phyloP scores from a whole-genome alignment of 1,284 basidiomycete species.

The Caloboletus firmus region DNA sequence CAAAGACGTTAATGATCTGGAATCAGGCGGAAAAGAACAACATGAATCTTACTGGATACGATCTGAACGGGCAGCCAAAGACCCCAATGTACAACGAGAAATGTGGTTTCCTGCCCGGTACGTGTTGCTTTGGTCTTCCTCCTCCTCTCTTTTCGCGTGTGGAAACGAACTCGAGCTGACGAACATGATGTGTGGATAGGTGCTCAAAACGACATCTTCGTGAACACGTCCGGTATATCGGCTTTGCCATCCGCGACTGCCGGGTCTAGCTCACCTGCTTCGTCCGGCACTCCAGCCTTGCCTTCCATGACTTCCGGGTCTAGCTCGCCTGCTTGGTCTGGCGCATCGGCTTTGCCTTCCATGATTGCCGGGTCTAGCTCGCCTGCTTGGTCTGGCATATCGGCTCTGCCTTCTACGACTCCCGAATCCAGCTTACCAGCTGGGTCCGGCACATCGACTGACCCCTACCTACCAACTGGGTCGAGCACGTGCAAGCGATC shows the following conservation, averaged over 20 bases:
- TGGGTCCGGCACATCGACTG: neutral
- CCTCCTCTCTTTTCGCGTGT: neutral
- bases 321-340: neutral
- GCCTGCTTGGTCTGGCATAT: neutral
- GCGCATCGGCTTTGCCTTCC: neutral
- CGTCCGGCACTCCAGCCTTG: neutral
- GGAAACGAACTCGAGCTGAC: neutral
- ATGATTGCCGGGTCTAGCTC: neutral
- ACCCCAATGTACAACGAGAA: constrained; percentile 11
- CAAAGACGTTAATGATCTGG: constrained; percentile 9
- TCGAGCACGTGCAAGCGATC: neutral
- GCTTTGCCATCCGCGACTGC: neutral
- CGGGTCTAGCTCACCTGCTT: neutral
- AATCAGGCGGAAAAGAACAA: constrained; percentile 12
- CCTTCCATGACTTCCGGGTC: neutral
- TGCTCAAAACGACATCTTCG: constrained; percentile 19
- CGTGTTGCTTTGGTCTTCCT: neutral
- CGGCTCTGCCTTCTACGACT: neutral
- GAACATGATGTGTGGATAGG: constrained; percentile 1
- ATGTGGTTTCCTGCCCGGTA: constrained; percentile 18
- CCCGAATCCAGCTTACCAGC: neutral
- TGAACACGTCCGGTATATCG: no score
- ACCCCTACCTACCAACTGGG: neutral
- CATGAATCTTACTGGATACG: neutral
- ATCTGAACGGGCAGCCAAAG: neutral